phyloP scores from a whole-genome alignment of 352 stramenopile species.

The Globisporangium echinulatum region DNA sequence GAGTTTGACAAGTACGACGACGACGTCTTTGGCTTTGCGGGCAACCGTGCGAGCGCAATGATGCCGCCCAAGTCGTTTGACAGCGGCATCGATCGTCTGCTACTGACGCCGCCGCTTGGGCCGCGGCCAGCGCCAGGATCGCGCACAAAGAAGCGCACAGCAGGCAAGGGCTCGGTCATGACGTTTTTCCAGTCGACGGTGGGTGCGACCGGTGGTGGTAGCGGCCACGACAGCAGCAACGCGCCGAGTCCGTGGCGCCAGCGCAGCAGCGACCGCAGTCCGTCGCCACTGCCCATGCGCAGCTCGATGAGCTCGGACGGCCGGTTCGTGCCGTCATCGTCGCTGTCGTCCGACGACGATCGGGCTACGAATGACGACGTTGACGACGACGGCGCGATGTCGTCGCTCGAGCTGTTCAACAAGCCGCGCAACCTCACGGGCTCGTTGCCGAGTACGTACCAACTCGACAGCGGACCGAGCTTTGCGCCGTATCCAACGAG shows the following conservation, averaged over 20 bases:
- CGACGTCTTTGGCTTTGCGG: constrained; percentile 47
- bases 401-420: constrained; percentile 9
- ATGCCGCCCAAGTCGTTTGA: constrained; percentile 32
- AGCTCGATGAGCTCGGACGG: constrained; percentile 27
- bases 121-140: constrained; percentile 29
- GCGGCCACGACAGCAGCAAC: constrained; percentile 22
- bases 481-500: constrained; percentile 47
- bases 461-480: constrained; percentile 36
- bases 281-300: constrained; percentile 34
- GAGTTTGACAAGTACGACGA: constrained; percentile 74
- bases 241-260: constrained; percentile 35
- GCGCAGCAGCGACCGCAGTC: constrained; percentile 23
- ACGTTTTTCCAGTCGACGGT: constrained; percentile 23
- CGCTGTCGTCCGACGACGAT: background rate
- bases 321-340: constrained; percentile 26
- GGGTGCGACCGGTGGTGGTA: constrained; percentile 25
- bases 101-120: constrained; percentile 43
- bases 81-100: constrained; percentile 27
- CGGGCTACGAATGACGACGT: background rate
- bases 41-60: constrained; percentile 6
- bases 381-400: constrained; percentile 13
- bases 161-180: constrained; percentile 19
- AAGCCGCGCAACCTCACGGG: constrained; percentile 33
- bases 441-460: constrained; percentile 62
- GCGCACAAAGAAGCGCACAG: constrained; percentile 34